Percentiles rank a stretch among this genome's conserved stretches.
Conservation (phyloP, 768 basidiomycete genomes). For the Leccinum disarticulatum region DNA sequence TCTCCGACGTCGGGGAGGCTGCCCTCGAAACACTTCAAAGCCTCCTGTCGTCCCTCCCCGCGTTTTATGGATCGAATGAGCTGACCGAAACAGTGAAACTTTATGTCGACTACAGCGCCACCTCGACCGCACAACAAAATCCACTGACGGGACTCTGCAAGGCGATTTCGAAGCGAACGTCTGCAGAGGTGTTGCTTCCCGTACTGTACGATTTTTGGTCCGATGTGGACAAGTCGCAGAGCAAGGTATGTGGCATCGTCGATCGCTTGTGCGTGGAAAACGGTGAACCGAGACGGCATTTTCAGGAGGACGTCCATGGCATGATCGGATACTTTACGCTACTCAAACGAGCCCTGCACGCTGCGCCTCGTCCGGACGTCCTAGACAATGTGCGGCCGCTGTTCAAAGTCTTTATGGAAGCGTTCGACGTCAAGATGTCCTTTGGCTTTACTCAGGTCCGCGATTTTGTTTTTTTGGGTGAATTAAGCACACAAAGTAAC, state of each 20-base stretch:
- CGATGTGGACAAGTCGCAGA: slow-evolving; percentile 32
- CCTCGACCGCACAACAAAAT: slow-evolving; percentile 17
- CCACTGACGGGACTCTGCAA: slow-evolving; percentile 50
- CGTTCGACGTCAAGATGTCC: slow-evolving; percentile 55
- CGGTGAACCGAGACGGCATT: background rate
- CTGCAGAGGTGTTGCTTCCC: slow-evolving; percentile 65
- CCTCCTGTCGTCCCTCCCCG: slow-evolving; percentile 74
- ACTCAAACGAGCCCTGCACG: slow-evolving; percentile 62
- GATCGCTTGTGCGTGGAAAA: background rate
- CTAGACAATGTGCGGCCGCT: slow-evolving; percentile 62
- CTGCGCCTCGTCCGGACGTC: slow-evolving; percentile 62
- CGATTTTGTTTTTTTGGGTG: background rate
- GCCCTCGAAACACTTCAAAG: slow-evolving; percentile 55
- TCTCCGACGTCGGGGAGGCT: slow-evolving; percentile 33
- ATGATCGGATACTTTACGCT: slow-evolving; percentile 60
- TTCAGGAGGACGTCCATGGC: slow-evolving; percentile 27
- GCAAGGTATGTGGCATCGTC: slow-evolving; percentile 33
- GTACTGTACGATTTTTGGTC: slow-evolving; percentile 63
- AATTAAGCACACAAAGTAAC: background rate
- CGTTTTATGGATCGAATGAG: slow-evolving; percentile 74
- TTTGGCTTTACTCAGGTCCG: slow-evolving; percentile 33
- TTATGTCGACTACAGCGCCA: slow-evolving; percentile 46
- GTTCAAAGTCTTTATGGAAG: slow-evolving; percentile 79
- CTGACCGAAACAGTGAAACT: slow-evolving; percentile 55
- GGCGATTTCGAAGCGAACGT: slow-evolving; percentile 66